Evolutionary conservation across 352 stramenopile species (phyloP).

Genomic region (Blastocystis sp.): DNA sequence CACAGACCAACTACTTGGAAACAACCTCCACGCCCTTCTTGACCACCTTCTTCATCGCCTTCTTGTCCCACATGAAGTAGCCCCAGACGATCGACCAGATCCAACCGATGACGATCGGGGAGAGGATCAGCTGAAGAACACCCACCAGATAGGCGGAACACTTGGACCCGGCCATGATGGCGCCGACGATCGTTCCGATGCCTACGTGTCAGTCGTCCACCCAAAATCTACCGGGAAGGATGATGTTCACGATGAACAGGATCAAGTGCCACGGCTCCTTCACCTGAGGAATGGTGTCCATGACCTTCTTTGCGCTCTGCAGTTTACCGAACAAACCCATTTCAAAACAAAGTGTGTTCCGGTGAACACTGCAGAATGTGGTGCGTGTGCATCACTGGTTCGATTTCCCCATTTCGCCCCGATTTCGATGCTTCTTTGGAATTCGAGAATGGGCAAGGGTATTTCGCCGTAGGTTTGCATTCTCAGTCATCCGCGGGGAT

Average conservation of each 20-base stretch:
- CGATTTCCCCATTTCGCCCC: too few species aligned
- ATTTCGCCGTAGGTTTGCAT: too few species aligned
- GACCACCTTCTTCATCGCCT: conserved; percentile 53
- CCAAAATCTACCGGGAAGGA: conserved; percentile 29
- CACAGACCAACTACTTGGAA: background rate
- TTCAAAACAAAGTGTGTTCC: background rate
- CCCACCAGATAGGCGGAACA: conserved; percentile 37
- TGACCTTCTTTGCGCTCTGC: conserved; percentile 29
- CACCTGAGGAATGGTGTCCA: conserved; percentile 37
- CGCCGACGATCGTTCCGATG: conserved; percentile 43
- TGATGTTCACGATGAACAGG: conserved; percentile 45
- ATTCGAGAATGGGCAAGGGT: too few species aligned
- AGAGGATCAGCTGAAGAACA: conserved; percentile 45
- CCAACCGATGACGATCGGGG: conserved; percentile 21
- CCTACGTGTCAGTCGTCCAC: background rate
- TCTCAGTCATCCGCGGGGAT: too few species aligned
- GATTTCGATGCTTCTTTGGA: too few species aligned
- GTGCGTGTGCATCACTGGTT: background rate
- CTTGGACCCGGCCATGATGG: background rate
- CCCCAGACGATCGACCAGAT: conserved; percentile 62
- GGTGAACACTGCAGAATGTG: background rate
- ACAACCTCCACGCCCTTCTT: conserved; percentile 59
- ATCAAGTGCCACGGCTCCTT: conserved; percentile 35
- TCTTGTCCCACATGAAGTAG: conserved; percentile 61
- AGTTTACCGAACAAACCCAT: conserved; percentile 28